Base-by-base conservation (phyloP, 257 asterid genomes). In the Phtheirospermum japonicum region DNA sequence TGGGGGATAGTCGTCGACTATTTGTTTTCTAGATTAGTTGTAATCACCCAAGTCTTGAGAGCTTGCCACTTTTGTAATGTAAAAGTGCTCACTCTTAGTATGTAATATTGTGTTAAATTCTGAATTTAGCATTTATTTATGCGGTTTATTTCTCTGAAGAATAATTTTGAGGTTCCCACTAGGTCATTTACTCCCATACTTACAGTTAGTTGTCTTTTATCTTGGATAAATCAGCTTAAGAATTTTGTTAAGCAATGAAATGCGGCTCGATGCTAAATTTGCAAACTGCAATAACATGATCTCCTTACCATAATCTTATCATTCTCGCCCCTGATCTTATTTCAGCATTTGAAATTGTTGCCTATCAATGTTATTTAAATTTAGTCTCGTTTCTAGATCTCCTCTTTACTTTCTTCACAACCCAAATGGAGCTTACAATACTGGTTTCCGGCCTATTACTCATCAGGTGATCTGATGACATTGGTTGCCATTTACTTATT, bases 371-470 rank as follows among this genome's bases (percentile, higher is more conserved):
- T 68, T 13, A 23, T 57, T 31, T 46, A 28, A 55, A 43, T 31
- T 33, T 20, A 20, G 31, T 61, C 19, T 69, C 63, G 65, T 18
- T 14, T 10, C 50, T 9, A 5, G 9, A 33, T 68, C 76, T 52
- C 36, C 32, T 48, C 37, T 61, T 73, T 45, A 58, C 14, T n/a
- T 51, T 16, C 51, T 63, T 74, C 43, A 79, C 94, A 91, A 96
- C 76, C 98, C 98, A 31, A 78, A 88, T 68, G 96, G 98, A 75
- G 98, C 98, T 63, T 91, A 91, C 76, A 91, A 92, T 73, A 84
- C 95, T 31, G 98, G 98, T 68, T 91, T 91, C 82, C 86, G 81
- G 66, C 98, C 98, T 73, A 91, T 91, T 70, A 88, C 98, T 59
- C 98, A 91, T 78, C 98, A 91, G 98, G 98, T 91, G 87, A 88